Evolutionary conservation across 78 protist species (phyloP).

Genomic region (Bigelowiella natans): DNA sequence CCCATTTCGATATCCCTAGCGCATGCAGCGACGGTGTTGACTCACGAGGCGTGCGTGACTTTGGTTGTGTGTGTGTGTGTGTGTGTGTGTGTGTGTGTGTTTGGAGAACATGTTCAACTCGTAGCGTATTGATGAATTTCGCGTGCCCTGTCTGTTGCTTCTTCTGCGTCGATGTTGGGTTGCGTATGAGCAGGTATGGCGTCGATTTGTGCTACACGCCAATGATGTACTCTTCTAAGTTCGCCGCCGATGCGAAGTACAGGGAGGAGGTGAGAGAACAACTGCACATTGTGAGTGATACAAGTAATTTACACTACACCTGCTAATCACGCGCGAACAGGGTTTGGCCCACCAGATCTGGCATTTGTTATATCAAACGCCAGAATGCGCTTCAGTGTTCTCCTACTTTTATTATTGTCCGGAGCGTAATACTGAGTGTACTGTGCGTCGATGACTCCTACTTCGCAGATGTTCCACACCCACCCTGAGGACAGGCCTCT

Average conservation of each 20-base stretch:
- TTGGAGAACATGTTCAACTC: neutral
- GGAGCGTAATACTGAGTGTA: neutral
- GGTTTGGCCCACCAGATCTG: neutral
- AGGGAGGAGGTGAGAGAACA: neutral
- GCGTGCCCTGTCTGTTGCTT: neutral
- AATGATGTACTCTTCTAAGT: neutral
- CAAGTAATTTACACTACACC: no score
- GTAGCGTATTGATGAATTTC: neutral
- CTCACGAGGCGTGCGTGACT: neutral
- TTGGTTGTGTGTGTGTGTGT: neutral
- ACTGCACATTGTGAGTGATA: no score
- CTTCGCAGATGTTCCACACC: neutral
- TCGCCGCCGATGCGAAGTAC: neutral
- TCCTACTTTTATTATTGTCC: neutral
- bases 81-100: neutral
- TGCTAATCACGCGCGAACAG: no score
- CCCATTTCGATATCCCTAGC: no score
- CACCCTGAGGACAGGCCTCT: conserved; percentile 13
- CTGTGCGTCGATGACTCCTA: neutral
- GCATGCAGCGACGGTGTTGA: no score
- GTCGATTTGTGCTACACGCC: neutral
- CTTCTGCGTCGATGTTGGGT: neutral
- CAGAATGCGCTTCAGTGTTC: neutral
- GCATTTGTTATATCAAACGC: neutral
- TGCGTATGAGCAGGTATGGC: neutral